Percentiles rank a stretch among this genome's conserved stretches.
These are phyloP conservation scores for Aspergillus chevalieri DNA, from an alignment of 2,329 filamentous ascomycete species.

Conservation along the genomic window DNA sequence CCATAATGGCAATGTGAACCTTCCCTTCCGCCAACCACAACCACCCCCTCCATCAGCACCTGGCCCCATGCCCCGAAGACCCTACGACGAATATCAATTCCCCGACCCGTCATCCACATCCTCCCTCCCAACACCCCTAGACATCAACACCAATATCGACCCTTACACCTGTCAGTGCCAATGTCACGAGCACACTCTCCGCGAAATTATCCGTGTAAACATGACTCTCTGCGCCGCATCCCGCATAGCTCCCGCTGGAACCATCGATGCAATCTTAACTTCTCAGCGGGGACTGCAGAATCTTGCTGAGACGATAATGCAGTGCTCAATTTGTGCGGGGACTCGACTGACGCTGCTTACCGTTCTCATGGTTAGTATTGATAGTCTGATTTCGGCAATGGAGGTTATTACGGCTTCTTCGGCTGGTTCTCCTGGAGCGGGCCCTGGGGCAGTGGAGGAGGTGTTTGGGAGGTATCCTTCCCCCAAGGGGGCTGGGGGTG, in stretches of 20 bases:
- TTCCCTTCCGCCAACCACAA: neutral
- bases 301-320: constrained; percentile 23
- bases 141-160: neutral
- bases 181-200: constrained; percentile 18
- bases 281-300: constrained; percentile 23
- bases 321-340: constrained; percentile 21
- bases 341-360: constrained; percentile 22
- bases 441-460: neutral
- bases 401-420: constrained; percentile 14
- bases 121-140: neutral
- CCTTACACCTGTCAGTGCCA: constrained; percentile 12
- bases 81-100: neutral
- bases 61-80: neutral
- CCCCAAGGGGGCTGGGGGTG: constrained; percentile 6
- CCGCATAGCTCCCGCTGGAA: constrained; percentile 10
- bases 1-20: neutral
- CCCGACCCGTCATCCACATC: neutral
- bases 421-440: neutral
- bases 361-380: constrained; percentile 25
- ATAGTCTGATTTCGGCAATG: constrained; percentile 21
- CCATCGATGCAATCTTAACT: constrained; percentile 22
- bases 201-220: constrained; percentile 18
- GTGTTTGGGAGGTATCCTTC: too few relatives aligned
- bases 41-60: neutral
- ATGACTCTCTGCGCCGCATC: constrained; percentile 7